Evolutionary conservation across 176 grass and related monocot species (phyloP), one percentile per base, ranked within the genome.

Genomic region (Thinopyrum elongatum): DNA sequence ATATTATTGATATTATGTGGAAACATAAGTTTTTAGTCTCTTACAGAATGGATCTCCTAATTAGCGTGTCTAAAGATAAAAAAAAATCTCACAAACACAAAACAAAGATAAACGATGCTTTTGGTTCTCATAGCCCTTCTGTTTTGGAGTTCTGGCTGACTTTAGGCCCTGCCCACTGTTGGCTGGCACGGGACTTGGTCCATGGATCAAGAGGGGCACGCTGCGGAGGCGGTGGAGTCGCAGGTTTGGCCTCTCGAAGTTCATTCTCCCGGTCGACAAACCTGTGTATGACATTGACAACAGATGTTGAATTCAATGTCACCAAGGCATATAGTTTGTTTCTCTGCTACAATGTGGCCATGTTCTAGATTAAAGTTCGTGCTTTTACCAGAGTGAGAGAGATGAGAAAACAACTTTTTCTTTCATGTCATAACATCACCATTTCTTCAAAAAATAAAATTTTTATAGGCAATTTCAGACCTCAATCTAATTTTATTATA

Each of bases 221-320:
- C 59, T 90, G 91, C 15, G 96, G 86, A 31, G 93, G 92, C 17
- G 82, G 92, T 23, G 92, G 93, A 4, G 60, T 76, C 10, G 93
- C 87, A 29, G 92, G 87, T 82, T 95, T 98, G 36, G 96, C 86
- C 76, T 98, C 92, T 84, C 92, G 71, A 55, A 98, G 94, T 82
- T 98, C 96, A 44, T 98, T 95, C 65, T 98, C 92, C 90, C 93
- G 92, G 60, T 92, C 93, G 11, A 98, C 92, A 38, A 98, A 98
- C 80, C 88, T 98, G 90, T 33, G 63, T 33, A 77, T 11, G 16
- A 26, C 36, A 67, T 74, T 31, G 22, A 7, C 14, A 79, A 79
- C 27, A 36, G 7, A 81, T 68, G 21, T 33, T 55, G 46, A 67
- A n/a, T 67, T 68, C 10, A 81, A 51, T 30, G 63, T 81, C 79